phyloP scores from a whole-genome alignment of 345 rosid genomes.

The Cochlearia excelsa region DNA sequence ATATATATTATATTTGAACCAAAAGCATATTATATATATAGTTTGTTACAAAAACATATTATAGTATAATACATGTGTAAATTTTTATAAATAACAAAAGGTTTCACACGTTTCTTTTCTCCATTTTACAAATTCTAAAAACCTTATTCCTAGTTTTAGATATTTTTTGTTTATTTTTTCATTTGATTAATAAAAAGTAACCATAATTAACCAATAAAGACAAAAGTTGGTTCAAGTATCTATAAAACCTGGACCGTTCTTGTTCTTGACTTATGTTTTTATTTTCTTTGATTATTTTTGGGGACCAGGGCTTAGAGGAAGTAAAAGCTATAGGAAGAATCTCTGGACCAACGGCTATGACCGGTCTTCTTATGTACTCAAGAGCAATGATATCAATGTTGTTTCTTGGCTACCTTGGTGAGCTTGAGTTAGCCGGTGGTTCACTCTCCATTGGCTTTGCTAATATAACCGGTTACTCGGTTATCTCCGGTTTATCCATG shows the following conservation, averaged over 20 bases:
- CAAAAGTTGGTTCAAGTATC: conserved; percentile 16
- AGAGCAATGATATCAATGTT: conserved; percentile 98
- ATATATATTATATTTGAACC: no score
- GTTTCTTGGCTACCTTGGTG: conserved; percentile 93
- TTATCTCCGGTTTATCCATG: conserved; percentile 96
- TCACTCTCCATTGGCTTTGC: conserved; percentile 94
- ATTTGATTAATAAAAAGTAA: conserved; percentile 1
- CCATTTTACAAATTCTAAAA: background rate
- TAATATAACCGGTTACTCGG: conserved; percentile 96
- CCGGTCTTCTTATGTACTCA: conserved; percentile 80
- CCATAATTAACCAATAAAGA: background rate
- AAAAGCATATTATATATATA: no score
- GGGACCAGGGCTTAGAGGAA: conserved; percentile 67
- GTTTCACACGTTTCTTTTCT: no score
- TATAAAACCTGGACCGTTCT: conserved; percentile 22
- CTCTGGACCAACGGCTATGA: conserved; percentile 80
- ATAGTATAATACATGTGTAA: no score
- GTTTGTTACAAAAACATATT: no score
- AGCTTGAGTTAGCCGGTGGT: conserved; percentile 93
- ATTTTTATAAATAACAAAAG: no score
- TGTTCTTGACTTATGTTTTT: conserved; percentile 11
- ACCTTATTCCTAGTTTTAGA: background rate
- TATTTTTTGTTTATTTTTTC: background rate
- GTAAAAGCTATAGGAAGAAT: conserved; percentile 82
- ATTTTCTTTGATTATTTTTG: background rate